Percentiles rank a stretch among this genome's conserved stretches.
Conservation (phyloP, 441 rosid species). For the Aleurites moluccanus region DNA sequence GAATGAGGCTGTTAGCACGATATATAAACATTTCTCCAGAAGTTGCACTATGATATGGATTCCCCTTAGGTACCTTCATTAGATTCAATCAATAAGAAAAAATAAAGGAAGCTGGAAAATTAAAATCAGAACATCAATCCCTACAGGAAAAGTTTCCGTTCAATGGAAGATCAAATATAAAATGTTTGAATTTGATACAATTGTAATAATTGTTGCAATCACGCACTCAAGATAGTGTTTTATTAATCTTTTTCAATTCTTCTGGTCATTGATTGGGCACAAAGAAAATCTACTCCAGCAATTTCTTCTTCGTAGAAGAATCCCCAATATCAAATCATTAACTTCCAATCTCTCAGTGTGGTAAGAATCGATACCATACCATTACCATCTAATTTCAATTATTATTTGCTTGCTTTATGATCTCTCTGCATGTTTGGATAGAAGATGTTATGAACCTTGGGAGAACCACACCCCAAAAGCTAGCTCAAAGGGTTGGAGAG, state of each 20-base stretch:
- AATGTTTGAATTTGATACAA: not conserved
- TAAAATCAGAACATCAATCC: not conserved
- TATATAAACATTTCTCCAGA: constrained; percentile 98
- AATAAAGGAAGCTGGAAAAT: not conserved
- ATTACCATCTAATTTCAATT: not conserved
- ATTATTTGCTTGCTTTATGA: not conserved
- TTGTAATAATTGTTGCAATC: not conserved
- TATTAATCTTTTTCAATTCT: not conserved
- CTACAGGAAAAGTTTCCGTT: not conserved
- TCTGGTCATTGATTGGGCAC: not conserved
- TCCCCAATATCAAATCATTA: not conserved
- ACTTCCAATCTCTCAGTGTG: not conserved
- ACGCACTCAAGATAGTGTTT: not conserved
- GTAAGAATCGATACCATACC: not conserved
- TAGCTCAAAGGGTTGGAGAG: too few species aligned
- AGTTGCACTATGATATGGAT: constrained; percentile 96
- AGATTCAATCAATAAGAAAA: constrained; percentile 3
- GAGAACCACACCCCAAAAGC: too few species aligned
- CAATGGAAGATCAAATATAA: not conserved
- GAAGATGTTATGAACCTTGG: too few species aligned
- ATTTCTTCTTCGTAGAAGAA: not conserved
- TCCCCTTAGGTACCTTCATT: constrained; percentile 86
- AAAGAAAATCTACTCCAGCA: not conserved
- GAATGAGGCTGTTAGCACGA: constrained; percentile 76
- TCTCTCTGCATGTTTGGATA: not conserved